Evolutionary conservation across 192 early-diverging fungal species (phyloP).

Genomic region (Rhizophagus clarus): DNA sequence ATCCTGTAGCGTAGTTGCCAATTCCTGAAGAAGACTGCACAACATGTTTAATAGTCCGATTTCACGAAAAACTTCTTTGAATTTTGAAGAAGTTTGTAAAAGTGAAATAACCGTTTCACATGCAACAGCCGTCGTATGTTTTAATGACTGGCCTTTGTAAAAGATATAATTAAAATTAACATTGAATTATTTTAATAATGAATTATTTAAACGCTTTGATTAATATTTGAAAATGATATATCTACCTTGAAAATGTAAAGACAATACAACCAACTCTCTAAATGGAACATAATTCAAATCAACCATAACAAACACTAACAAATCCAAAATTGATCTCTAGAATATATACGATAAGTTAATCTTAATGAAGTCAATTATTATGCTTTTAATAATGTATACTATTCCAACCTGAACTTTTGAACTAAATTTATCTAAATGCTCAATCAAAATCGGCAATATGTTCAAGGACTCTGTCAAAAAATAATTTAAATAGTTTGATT

Average conservation of each 20-base stretch:
- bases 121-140: constrained; percentile 49
- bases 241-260: constrained; percentile 56
- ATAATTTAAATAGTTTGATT: constrained; percentile 59
- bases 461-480: constrained; percentile 56
- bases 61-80: constrained; percentile 59
- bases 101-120: constrained; percentile 47
- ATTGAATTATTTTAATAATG: too few relatives aligned
- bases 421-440: constrained; percentile 53
- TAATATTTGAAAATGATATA: neutral
- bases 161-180: neutral
- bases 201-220: too few relatives aligned
- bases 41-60: constrained; percentile 64
- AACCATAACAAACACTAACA: constrained; percentile 56
- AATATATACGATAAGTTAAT: constrained; percentile 14
- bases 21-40: constrained; percentile 53
- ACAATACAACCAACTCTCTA: constrained; percentile 55
- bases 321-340: constrained; percentile 52
- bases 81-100: constrained; percentile 48
- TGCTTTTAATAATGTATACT: neutral
- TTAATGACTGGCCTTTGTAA: constrained; percentile 48
- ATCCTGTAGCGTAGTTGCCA: constrained; percentile 47
- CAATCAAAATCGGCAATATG: constrained; percentile 53
- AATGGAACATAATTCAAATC: constrained; percentile 68
- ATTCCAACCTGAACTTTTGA: constrained; percentile 44
- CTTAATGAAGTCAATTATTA: neutral